Conservation (phyloP, 345 rosid species). For the Carallia pectinifolia region DNA sequence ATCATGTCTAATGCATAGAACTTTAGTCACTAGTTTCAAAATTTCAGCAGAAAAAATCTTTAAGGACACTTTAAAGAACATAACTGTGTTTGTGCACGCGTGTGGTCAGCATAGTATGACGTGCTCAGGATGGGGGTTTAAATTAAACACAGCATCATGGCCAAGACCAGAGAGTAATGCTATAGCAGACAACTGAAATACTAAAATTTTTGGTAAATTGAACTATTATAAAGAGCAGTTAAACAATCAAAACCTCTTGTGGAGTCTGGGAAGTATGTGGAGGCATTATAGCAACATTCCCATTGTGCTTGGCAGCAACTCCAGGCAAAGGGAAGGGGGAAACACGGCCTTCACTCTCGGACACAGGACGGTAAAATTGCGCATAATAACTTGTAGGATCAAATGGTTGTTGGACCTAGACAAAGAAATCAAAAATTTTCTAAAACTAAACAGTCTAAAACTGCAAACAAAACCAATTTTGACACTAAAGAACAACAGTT, state of each 20-base stretch:
- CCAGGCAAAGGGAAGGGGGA: constrained; percentile 73
- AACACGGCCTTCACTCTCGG: constrained; percentile 70
- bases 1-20: no score
- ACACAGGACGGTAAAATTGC: constrained; percentile 67
- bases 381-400: constrained; percentile 78
- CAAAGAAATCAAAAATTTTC: constrained; percentile 27
- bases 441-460: constrained; percentile 19
- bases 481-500: not conserved
- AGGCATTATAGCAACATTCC: constrained; percentile 65
- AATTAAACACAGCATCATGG: no score
- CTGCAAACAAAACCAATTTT: constrained; percentile 4
- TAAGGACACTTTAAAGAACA: no score
- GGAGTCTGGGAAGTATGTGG: constrained; percentile 71
- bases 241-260: constrained; percentile 65
- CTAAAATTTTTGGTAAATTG: not conserved
- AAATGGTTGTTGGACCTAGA: constrained; percentile 72
- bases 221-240: constrained; percentile 11
- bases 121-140: no score
- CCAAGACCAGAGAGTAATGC: no score
- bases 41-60: no score
- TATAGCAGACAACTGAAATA: not conserved
- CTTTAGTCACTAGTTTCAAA: no score
- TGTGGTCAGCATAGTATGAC: no score
- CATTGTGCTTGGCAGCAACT: constrained; percentile 73
- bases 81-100: no score